These are phyloP conservation scores for Pseudogymnoascus sp. DNA, from an alignment of 2,329 filamentous ascomycete genomes.

Conservation along the genomic window DNA sequence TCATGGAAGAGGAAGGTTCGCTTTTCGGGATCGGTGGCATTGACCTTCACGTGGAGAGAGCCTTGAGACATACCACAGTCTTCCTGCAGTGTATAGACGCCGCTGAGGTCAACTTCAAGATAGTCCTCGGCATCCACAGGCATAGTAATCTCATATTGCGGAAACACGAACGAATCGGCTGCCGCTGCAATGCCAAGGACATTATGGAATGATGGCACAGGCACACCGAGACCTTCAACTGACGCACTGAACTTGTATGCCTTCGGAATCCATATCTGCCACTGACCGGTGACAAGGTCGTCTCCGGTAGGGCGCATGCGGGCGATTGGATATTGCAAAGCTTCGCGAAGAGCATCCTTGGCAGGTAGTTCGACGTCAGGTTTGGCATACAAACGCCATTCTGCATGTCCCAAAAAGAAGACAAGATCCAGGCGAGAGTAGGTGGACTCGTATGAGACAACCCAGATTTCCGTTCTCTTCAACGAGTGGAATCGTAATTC, in stretches of 20 bases:
- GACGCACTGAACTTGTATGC: conserved; percentile 29
- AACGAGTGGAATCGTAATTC: conserved; percentile 29
- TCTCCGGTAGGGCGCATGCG: conserved; percentile 33
- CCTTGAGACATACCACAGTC: conserved; percentile 51
- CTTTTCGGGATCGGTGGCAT: neutral
- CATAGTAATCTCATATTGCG: conserved; percentile 34
- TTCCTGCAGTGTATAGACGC: conserved; percentile 43
- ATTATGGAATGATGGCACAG: conserved; percentile 18
- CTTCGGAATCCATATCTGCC: conserved; percentile 38
- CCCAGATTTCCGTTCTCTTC: conserved; percentile 34
- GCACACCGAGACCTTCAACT: conserved; percentile 30
- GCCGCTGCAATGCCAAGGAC: conserved; percentile 15
- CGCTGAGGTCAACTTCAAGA: conserved; percentile 36
- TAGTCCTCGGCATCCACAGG: conserved; percentile 23
- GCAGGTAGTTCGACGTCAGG: conserved; percentile 32
- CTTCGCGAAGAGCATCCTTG: conserved; percentile 34
- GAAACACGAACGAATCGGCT: conserved; percentile 30
- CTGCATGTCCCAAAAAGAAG: conserved; percentile 26
- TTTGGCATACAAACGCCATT: conserved; percentile 44
- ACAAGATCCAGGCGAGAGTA: conserved; percentile 34
- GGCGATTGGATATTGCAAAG: conserved; percentile 40
- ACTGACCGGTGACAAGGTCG: conserved; percentile 33
- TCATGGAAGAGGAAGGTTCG: conserved; percentile 52
- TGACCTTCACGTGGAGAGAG: conserved; percentile 39
- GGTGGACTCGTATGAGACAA: conserved; percentile 33